A percentile compares a stretch with the other conserved stretches of the same genome.
These are phyloP conservation scores for Lomentospora prolificans DNA, from an alignment of 2,329 filamentous ascomycete species.

Conservation along the genomic window DNA sequence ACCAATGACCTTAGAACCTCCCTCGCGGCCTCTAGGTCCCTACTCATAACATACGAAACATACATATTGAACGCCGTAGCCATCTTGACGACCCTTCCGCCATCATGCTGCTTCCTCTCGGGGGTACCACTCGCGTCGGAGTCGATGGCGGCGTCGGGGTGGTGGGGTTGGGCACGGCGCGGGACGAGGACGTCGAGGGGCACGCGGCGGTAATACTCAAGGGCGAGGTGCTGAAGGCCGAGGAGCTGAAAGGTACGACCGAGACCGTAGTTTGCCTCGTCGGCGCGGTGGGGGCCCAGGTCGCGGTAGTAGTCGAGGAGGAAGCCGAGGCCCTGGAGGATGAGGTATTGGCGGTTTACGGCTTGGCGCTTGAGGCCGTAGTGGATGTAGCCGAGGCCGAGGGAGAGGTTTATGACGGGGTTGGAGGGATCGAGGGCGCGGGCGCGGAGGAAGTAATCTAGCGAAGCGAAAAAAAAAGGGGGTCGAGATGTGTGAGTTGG, in stretches of 20 bases:
- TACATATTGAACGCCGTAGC: slow-evolving; percentile 7
- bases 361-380: slow-evolving; percentile 81
- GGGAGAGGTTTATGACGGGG: slow-evolving; percentile 67
- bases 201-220: slow-evolving; percentile 2
- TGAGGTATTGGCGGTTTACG: slow-evolving; percentile 79
- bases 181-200: not conserved
- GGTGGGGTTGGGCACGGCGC: not conserved
- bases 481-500: not conserved
- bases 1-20: slow-evolving; percentile 2
- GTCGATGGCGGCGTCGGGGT: not conserved
- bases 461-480: not conserved
- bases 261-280: slow-evolving; percentile 8
- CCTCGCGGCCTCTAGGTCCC: slow-evolving; percentile 6
- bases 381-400: slow-evolving; percentile 79
- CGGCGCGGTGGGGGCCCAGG: slow-evolving; percentile 21
- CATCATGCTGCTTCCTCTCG: not conserved
- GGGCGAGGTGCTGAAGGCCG: slow-evolving; percentile 8
- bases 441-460: slow-evolving; percentile 74
- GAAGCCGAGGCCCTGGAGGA: slow-evolving; percentile 78
- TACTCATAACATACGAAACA: slow-evolving; percentile 8
- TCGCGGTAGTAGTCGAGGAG: slow-evolving; percentile 60
- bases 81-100: slow-evolving; percentile 4
- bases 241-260: slow-evolving; percentile 8
- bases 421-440: slow-evolving; percentile 67
- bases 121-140: not conserved